Conservation (phyloP, 345 rosid species). For the Pugionium dolabratum region DNA sequence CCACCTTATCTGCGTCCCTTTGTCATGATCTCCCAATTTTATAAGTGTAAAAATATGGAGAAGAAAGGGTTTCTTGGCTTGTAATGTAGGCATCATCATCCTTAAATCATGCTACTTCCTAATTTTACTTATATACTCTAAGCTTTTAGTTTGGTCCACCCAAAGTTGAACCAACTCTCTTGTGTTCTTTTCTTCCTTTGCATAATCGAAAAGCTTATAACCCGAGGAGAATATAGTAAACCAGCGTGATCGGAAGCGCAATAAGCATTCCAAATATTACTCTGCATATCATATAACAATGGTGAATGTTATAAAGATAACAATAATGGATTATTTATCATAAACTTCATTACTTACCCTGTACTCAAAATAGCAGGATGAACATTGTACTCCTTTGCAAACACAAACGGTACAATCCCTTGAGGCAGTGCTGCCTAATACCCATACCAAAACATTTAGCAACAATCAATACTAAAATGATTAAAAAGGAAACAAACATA, state of each 20-base stretch:
- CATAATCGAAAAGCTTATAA: constrained; percentile 42
- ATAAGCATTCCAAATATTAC: constrained; percentile 96
- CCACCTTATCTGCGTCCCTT: constrained; percentile 40
- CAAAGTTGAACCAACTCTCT: constrained; percentile 11
- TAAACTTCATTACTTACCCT: constrained; percentile 46
- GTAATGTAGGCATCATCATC: constrained; percentile 35
- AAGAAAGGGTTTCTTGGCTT: constrained; percentile 39
- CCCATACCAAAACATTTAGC: neutral
- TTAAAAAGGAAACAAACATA: neutral
- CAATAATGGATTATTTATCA: neutral
- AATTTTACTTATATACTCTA: constrained; percentile 32
- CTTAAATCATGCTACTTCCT: constrained; percentile 43
- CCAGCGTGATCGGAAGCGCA: constrained; percentile 89
- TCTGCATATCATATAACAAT: constrained; percentile 45
- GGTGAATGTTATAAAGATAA: neutral
- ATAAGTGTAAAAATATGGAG: constrained; percentile 29
- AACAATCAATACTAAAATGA: neutral
- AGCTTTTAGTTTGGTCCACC: constrained; percentile 28
- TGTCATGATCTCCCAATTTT: constrained; percentile 32
- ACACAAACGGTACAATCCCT: constrained; percentile 88
- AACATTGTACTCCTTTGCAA: constrained; percentile 83
- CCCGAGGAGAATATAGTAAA: constrained; percentile 88
- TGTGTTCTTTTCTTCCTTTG: constrained; percentile 5
- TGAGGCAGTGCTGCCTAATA: constrained; percentile 81
- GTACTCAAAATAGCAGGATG: constrained; percentile 87